Percentiles rank a stretch among this genome's conserved stretches.
These are phyloP conservation scores for Ampelomyces quisqualis DNA, from an alignment of 2,329 filamentous ascomycete species.

Conservation along the genomic window DNA sequence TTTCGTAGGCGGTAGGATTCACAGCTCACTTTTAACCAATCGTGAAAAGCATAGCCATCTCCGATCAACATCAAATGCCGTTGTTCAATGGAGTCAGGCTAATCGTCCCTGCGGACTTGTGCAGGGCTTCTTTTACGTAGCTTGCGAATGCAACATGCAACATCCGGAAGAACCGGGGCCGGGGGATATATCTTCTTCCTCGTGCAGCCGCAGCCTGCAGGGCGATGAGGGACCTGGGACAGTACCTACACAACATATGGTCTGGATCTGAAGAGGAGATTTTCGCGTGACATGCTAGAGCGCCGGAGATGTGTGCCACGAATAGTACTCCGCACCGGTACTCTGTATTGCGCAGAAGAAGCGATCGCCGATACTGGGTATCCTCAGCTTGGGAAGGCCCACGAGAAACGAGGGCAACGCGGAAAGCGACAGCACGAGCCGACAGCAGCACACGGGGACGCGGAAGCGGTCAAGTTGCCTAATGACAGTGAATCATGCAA, in stretches of 20 bases:
- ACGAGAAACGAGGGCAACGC: constrained; percentile 4
- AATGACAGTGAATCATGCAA: constrained; percentile 9
- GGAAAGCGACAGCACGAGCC: constrained; percentile 4
- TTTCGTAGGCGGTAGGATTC: constrained; percentile 12
- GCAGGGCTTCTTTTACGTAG: constrained; percentile 13
- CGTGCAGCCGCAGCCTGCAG: constrained; percentile 1
- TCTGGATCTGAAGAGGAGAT: neutral
- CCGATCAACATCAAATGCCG: constrained; percentile 13
- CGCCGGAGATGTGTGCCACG: neutral
- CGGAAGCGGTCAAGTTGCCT: constrained; percentile 20
- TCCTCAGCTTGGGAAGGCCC: neutral
- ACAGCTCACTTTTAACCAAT: constrained; percentile 8
- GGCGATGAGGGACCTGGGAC: constrained; percentile 3
- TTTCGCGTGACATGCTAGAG: neutral
- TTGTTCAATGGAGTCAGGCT: constrained; percentile 4
- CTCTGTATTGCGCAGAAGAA: no score
- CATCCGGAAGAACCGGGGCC: constrained; percentile 3
- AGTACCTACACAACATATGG: neutral
- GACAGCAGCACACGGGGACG: constrained; percentile 5
- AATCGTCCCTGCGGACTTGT: no score
- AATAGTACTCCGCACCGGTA: neutral
- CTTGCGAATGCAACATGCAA: constrained; percentile 5
- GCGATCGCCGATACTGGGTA: neutral
- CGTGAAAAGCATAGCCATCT: constrained; percentile 7
- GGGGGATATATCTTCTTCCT: constrained; percentile 4